These are phyloP conservation scores for Ceriops tagal DNA, from an alignment of 345 rosid species.

Conservation along the genomic window DNA sequence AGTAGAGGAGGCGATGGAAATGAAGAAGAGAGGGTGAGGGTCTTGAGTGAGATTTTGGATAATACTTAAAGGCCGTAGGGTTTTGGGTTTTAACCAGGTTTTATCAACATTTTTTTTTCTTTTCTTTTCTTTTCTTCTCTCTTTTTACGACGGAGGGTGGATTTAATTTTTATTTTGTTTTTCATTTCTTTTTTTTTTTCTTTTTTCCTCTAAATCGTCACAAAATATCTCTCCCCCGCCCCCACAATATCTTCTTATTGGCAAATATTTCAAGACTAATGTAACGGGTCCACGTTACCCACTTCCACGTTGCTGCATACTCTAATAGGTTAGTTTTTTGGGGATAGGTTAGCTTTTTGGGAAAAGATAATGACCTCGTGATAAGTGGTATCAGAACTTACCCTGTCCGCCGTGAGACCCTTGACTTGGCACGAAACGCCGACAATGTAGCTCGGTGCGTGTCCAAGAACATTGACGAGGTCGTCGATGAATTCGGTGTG, in stretches of 20 bases:
- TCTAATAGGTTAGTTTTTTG: no score
- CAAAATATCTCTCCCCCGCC: background rate
- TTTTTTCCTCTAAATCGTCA: background rate
- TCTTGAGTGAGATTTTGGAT: constrained; percentile 2
- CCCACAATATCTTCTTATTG: background rate
- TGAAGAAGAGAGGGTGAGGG: constrained; percentile 5
- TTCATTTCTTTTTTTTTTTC: background rate
- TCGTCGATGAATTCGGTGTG: no score
- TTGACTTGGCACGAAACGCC: no score
- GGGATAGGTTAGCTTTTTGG: no score
- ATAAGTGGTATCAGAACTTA: no score
- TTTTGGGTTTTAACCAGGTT: constrained; percentile 29
- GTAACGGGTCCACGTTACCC: no score
- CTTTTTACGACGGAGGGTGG: no score
- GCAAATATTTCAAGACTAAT: background rate
- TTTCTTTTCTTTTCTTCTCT: background rate
- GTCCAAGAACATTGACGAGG: no score
- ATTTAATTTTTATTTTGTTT: background rate
- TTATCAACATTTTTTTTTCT: constrained; percentile 7
- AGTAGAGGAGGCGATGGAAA: background rate
- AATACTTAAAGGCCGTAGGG: constrained; percentile 13
- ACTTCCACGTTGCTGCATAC: no score
- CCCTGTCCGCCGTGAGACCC: no score
- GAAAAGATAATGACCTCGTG: no score
- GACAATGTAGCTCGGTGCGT: no score